Evolutionary conservation across 345 rosid genomes (phyloP).

Genomic region (Microcos paniculata): DNA sequence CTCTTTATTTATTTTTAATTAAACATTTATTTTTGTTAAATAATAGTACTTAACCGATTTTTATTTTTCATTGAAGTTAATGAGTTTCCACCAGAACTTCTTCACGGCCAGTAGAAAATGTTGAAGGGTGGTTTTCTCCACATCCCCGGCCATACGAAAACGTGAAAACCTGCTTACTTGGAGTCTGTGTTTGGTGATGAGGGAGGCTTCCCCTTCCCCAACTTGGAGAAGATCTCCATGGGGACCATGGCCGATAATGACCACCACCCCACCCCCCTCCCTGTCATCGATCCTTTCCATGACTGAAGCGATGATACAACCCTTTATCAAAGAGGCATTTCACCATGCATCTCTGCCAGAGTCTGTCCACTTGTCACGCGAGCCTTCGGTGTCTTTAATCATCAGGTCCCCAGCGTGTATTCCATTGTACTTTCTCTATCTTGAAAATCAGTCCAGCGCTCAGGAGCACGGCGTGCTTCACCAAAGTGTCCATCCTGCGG

Average conservation of each 20-base stretch:
- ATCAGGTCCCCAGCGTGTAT: conserved; percentile 95
- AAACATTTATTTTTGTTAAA: too few species aligned
- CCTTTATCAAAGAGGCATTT: conserved; percentile 55
- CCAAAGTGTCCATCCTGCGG: conserved; percentile 61
- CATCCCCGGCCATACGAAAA: conserved; percentile 69
- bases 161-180: conserved; percentile 62
- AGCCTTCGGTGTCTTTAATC: conserved; percentile 57
- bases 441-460: conserved; percentile 80
- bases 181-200: conserved; percentile 49
- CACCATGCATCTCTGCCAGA: conserved; percentile 71
- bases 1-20: too few species aligned
- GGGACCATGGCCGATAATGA: conserved; percentile 78
- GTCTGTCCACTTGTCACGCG: conserved; percentile 58
- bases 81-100: conserved; percentile 51
- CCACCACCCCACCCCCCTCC: conserved; percentile 67
- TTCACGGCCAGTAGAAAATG: conserved; percentile 69
- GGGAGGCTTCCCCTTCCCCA: conserved; percentile 75
- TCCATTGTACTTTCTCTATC: conserved; percentile 97
- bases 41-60: too few species aligned
- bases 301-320: conserved; percentile 40
- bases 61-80: too few species aligned
- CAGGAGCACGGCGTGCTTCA: conserved; percentile 81
- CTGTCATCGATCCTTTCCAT: conserved; percentile 65
- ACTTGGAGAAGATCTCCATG: conserved; percentile 72
- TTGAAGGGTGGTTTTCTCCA: conserved; percentile 52